phyloP scores from a whole-genome alignment of 176 grass and related monocot species.

The Rhynchospora tenuis region DNA sequence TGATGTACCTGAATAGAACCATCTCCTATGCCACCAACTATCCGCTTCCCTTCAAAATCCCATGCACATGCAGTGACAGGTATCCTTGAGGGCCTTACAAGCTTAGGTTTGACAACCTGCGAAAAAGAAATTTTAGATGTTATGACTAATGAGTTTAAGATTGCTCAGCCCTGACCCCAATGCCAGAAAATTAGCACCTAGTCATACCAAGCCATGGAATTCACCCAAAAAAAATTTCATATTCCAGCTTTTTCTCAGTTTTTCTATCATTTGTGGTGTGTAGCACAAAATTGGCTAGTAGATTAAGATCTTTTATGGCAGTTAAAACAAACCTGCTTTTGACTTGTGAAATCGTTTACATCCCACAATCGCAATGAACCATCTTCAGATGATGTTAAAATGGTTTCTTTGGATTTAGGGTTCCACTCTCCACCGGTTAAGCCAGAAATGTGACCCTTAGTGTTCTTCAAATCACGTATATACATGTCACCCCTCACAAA shows the following conservation, averaged over 20 bases:
- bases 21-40: conserved; percentile 89
- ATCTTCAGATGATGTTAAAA: conserved; percentile 97
- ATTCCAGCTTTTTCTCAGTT: background rate
- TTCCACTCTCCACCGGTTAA: conserved; percentile 96
- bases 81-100: conserved; percentile 63
- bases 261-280: background rate
- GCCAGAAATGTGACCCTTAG: conserved; percentile 94
- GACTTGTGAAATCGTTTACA: conserved; percentile 81
- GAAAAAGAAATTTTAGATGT: background rate
- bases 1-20: conserved; percentile 74
- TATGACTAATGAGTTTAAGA: background rate
- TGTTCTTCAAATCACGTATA: conserved; percentile 97
- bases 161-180: background rate
- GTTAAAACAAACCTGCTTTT: conserved; percentile 70
- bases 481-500: conserved; percentile 99
- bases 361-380: conserved; percentile 95
- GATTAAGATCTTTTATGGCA: background rate
- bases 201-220: background rate
- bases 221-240: background rate
- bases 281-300: background rate
- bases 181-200: background rate
- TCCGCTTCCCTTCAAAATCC: conserved; percentile 87
- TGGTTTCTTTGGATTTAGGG: conserved; percentile 92
- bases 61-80: conserved; percentile 92
- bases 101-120: conserved; percentile 97